Conservation (phyloP, 2,329 filamentous ascomycete species). For the Aspergillus spinulosporus region DNA sequence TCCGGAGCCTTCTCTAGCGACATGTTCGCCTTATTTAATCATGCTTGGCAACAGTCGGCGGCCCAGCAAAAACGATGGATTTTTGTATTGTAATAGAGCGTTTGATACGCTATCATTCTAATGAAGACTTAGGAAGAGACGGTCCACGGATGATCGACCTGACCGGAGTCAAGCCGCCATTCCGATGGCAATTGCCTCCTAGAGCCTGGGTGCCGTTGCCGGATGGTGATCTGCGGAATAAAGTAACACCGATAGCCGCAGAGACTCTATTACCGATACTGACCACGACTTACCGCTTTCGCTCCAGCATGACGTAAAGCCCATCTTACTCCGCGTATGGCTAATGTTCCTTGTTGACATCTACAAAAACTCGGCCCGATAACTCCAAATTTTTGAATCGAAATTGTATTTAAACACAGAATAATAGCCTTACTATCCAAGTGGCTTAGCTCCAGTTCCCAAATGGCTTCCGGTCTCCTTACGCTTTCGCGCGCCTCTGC, state of each 20-base stretch:
- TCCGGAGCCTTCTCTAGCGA: neutral
- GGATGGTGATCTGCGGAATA: neutral
- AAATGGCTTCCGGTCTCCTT: conserved; percentile 30
- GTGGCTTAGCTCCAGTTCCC: neutral
- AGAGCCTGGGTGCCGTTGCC: neutral
- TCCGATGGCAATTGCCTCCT: neutral
- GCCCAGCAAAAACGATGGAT: neutral
- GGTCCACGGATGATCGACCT: neutral
- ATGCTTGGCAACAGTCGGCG: neutral
- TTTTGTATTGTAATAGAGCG: neutral
- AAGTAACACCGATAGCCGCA: neutral
- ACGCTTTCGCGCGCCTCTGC: conserved; percentile 28
- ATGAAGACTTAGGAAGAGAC: neutral
- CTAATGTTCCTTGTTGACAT: conserved; percentile 5
- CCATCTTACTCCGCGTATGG: neutral
- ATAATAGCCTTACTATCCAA: conserved; percentile 4
- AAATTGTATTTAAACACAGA: neutral
- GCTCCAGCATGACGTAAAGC: conserved; percentile 6
- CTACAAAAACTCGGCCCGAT: neutral
- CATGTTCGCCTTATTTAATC: neutral
- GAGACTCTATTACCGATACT: neutral
- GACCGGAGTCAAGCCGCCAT: neutral
- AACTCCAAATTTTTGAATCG: neutral
- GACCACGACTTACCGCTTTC: conserved; percentile 1
- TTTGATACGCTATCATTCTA: neutral